Percentiles rank a stretch among this genome's conserved stretches.
Conservation (phyloP, 805 yeast genomes). For the Zygosaccharomyces gambellarensis region DNA sequence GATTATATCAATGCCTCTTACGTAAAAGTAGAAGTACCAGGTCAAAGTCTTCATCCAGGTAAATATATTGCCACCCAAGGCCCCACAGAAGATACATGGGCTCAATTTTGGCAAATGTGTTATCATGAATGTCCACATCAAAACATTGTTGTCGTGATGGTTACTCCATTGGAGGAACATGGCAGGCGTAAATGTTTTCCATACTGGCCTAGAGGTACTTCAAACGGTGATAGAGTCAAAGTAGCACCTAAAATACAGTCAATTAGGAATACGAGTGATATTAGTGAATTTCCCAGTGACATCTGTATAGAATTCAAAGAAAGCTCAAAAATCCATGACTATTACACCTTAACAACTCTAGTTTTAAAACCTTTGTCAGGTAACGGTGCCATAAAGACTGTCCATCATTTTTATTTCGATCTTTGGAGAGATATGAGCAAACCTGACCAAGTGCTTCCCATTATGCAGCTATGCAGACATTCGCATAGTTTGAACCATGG, state of each 20-base stretch:
- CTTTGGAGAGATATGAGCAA: conserved; percentile 84
- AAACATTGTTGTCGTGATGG: conserved; percentile 61
- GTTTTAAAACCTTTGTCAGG: conserved; percentile 18
- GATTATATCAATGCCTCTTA: conserved; percentile 88
- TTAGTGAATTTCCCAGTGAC: conserved; percentile 20
- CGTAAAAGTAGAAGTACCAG: conserved; percentile 35
- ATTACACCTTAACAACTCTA: conserved; percentile 26
- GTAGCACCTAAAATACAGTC: conserved; percentile 18
- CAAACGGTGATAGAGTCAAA: conserved; percentile 9
- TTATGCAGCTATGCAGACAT: conserved; percentile 31
- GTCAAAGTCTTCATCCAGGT: conserved; percentile 24
- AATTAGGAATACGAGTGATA: conserved; percentile 22
- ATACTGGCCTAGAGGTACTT: conserved; percentile 56
- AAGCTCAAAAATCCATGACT: conserved; percentile 20
- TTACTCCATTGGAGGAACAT: conserved; percentile 69
- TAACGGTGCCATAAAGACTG: conserved; percentile 40
- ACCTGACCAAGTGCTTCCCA: conserved; percentile 40
- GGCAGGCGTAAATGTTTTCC: conserved; percentile 70
- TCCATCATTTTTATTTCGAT: conserved; percentile 65
- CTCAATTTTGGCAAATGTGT: conserved; percentile 89
- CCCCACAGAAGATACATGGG: conserved; percentile 66
- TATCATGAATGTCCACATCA: conserved; percentile 53
- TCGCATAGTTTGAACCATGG: conserved; percentile 28
- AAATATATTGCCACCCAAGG: conserved; percentile 71
- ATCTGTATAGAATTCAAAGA: conserved; percentile 20